Base-by-base conservation (phyloP, 2,329 filamentous ascomycete species). In the Stenocarpella maydis region DNA sequence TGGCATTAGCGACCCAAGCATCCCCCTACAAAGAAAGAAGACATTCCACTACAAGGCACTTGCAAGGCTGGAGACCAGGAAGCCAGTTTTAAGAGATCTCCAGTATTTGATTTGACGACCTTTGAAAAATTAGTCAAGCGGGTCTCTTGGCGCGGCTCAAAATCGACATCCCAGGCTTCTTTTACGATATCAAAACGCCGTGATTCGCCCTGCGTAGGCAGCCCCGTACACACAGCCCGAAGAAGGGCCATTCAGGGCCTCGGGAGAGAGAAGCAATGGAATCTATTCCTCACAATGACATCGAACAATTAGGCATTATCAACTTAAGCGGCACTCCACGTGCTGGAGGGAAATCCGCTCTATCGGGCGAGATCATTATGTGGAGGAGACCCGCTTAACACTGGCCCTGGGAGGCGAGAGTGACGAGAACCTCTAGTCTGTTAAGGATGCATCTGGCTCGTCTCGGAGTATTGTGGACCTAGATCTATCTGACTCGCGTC, bases 121-220 rank as follows among this genome's bases (percentile, higher is more conserved):
- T 41, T 61, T 61, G 28, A 61, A 61, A 61, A 61, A 61, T 61
- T 49, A 61, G 58, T 61, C 58, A 61, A 61, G 58, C 58, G 58
- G 58, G 58, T 47, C 58, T 14, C 58, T 61, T 61, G 58, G 58
- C 58, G 58, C 58, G 58, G 58, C 58, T 61, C 58, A 61, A 61
- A 24, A 41, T 34, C 17, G 26, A 47, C 58, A 61, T 61, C 58
- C 58, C 41, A 47, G 58, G 58, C 58, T 34, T 24, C 58, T 61
- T 47, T 61, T 61, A 61, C 58, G 58, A 61, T 41, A 61, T 61
- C 26, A 61, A 61, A 61, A 61, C 58, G 26, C 34, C 26, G 12
- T 61, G 58, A 61, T 61, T 61, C 58, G 58, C 58, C 58, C 26
- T 61, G n/a, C 41, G 21, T 28, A 6, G 41, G 26, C 41, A 61